Evolutionary conservation across 2,329 filamentous ascomycete genomes (phyloP).

Genomic region (Aspergillus brasiliensis): DNA sequence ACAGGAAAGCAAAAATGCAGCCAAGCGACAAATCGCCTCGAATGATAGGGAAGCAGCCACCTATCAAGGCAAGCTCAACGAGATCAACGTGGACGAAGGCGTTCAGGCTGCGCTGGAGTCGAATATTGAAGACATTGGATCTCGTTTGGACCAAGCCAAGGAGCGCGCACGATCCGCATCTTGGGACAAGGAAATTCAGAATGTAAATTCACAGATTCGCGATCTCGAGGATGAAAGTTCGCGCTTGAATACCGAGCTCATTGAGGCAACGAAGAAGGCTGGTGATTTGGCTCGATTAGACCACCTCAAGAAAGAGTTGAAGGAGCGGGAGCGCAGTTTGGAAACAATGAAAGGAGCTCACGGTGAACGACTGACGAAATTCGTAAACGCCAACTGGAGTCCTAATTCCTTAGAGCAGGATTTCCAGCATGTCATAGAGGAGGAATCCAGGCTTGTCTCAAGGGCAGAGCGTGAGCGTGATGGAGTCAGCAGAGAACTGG

Average conservation of each 20-base stretch:
- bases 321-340: slow-evolving; percentile 71
- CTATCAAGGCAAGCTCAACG: slow-evolving; percentile 69
- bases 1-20: slow-evolving; percentile 71
- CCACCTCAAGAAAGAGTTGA: slow-evolving; percentile 76
- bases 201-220: slow-evolving; percentile 66
- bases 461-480: slow-evolving; percentile 73
- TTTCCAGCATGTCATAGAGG: slow-evolving; percentile 65
- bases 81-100: slow-evolving; percentile 84
- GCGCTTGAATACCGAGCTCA: slow-evolving; percentile 74
- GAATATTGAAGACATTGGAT: slow-evolving; percentile 69
- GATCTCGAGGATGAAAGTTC: slow-evolving; percentile 72
- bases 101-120: slow-evolving; percentile 75
- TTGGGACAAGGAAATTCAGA: slow-evolving; percentile 71
- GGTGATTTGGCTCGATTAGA: slow-evolving; percentile 83
- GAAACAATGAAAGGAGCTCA: slow-evolving; percentile 77
- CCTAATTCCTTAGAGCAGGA: slow-evolving; percentile 68
- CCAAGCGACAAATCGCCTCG: slow-evolving; percentile 69
- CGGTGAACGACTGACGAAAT: slow-evolving; percentile 65
- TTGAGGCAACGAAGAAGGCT: slow-evolving; percentile 78
- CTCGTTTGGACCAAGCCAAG: slow-evolving; percentile 63
- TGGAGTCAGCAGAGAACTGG: slow-evolving; percentile 68
- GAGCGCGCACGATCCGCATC: slow-evolving; percentile 64
- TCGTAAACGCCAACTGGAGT: slow-evolving; percentile 70
- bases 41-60: slow-evolving; percentile 71
- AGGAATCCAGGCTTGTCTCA: slow-evolving; percentile 59